Evolutionary conservation across 1,284 basidiomycete species (phyloP).

Genomic region (Fistulinella cinereoalba): DNA sequence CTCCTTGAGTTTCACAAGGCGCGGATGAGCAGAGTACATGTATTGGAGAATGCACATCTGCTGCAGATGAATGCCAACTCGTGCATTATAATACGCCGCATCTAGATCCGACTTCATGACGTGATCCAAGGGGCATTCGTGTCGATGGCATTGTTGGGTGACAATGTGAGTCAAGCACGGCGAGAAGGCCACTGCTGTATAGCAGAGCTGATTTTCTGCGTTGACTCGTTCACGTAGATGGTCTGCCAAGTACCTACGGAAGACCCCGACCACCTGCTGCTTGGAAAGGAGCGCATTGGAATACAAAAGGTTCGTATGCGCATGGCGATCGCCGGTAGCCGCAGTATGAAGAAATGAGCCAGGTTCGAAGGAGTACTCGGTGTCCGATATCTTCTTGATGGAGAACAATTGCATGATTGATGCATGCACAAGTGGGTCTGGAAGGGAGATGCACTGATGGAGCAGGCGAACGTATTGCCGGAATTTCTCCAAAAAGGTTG

Average conservation of each 20-base stretch:
- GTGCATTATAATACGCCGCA: slow-evolving; percentile 36
- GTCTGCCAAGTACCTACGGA: slow-evolving; percentile 25
- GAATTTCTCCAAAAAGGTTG: slow-evolving; percentile 35
- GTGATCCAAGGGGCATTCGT: slow-evolving; percentile 41
- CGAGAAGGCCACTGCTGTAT: slow-evolving; percentile 32
- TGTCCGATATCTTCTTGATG: slow-evolving; percentile 30
- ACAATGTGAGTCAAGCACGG: slow-evolving; percentile 41
- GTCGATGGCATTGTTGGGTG: slow-evolving; percentile 36
- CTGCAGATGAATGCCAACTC: slow-evolving; percentile 44
- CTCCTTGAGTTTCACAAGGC: neutral
- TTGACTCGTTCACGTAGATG: slow-evolving; percentile 34
- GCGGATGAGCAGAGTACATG: slow-evolving; percentile 20
- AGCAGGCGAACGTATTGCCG: slow-evolving; percentile 38
- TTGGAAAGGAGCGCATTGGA: slow-evolving; percentile 6
- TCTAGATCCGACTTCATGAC: slow-evolving; percentile 24
- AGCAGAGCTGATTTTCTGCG: slow-evolving; percentile 37
- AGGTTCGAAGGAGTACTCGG: slow-evolving; percentile 26
- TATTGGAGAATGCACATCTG: slow-evolving; percentile 47
- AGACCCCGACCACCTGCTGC: slow-evolving; percentile 2
- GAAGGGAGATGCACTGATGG: slow-evolving; percentile 23
- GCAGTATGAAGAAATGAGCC: slow-evolving; percentile 28
- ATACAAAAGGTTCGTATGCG: neutral
- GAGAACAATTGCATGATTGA: slow-evolving; percentile 40
- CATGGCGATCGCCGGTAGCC: slow-evolving; percentile 5
- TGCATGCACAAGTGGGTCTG: slow-evolving; percentile 25